These are phyloP conservation scores for Ricinus communis DNA, from an alignment of 345 rosid species.

Conservation along the genomic window DNA sequence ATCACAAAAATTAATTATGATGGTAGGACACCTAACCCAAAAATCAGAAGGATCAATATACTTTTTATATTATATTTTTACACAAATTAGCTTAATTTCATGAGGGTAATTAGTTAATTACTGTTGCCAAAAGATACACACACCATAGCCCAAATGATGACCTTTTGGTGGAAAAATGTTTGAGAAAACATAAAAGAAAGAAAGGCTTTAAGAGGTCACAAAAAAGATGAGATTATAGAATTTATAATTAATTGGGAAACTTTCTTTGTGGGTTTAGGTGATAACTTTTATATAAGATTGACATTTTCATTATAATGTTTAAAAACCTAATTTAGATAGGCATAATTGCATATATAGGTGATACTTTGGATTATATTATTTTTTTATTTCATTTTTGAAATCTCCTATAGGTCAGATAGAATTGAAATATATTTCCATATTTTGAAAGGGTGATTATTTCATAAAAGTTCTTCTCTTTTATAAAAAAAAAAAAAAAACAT, in stretches of 20 bases:
- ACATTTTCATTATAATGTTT: neutral
- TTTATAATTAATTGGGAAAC: no score
- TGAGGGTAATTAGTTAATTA: neutral
- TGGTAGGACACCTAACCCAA: neutral
- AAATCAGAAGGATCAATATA: neutral
- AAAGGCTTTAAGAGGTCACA: neutral
- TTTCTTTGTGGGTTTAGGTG: neutral
- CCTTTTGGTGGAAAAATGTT: neutral
- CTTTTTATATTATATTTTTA: no score
- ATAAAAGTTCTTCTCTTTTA: no score
- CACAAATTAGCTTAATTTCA: neutral
- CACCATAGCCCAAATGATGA: neutral
- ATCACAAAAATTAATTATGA: neutral
- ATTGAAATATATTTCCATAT: no score
- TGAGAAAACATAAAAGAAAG: neutral
- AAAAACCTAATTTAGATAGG: conserved; percentile 5
- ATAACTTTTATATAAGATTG: neutral
- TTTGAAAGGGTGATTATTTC: no score
- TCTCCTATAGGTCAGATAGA: no score
- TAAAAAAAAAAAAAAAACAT: no score
- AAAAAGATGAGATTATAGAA: no score
- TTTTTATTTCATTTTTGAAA: no score
- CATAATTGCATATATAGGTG: neutral
- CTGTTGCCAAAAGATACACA: neutral
- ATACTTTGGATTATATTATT: no score